These are phyloP conservation scores for Backusella macrospora DNA, from an alignment of 192 early-diverging fungal species.

Conservation along the genomic window DNA sequence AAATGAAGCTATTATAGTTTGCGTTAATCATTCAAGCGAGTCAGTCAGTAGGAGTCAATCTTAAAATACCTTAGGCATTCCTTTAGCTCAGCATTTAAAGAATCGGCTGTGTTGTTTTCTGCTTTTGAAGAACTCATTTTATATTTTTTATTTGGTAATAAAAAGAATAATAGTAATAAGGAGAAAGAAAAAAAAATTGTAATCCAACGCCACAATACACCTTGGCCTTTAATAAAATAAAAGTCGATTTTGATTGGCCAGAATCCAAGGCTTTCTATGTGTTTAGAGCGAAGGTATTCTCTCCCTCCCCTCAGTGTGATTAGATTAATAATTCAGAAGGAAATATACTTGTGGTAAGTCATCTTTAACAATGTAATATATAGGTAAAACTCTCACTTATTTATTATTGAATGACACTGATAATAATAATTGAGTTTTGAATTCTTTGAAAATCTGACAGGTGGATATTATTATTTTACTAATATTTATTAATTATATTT, in stretches of 20 bases:
- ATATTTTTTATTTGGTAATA: neutral
- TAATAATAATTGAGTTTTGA: no score
- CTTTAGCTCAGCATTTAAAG: neutral
- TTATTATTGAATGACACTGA: no score
- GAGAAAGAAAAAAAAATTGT: neutral
- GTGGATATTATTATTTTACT: no score
- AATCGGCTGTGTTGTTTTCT: neutral
- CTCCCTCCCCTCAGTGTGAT: no score
- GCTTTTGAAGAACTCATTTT: neutral
- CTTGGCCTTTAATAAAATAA: neutral
- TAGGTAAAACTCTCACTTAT: no score
- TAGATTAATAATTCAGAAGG: no score
- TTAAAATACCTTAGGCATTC: neutral
- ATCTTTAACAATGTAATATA: no score
- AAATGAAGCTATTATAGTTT: neutral
- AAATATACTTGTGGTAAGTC: no score
- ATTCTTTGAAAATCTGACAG: no score
- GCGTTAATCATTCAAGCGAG: neutral
- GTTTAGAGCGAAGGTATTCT: no score
- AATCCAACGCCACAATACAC: no score
- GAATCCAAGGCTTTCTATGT: no score
- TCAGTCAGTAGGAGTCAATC: neutral
- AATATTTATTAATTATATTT: neutral
- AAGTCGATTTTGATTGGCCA: neutral
- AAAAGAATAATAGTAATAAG: neutral